Evolutionary conservation across 1,284 basidiomycete genomes (phyloP), one percentile per base, ranked within the genome.

Genomic region (Lentinula novae-zelandiae): DNA sequence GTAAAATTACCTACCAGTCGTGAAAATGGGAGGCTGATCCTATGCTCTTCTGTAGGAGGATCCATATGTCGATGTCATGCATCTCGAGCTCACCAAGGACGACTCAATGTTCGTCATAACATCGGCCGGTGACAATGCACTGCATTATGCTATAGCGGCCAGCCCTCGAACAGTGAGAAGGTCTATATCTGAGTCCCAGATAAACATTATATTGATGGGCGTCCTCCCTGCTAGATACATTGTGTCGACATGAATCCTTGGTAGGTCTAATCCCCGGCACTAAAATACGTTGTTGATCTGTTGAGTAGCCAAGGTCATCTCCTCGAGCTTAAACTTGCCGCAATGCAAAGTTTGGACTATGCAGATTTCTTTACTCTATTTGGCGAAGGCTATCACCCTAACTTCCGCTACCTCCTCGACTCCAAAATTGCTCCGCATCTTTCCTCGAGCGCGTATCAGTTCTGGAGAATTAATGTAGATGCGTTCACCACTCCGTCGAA

Each of bases 81-180:
- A 86, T 69, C 76, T 93, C 12, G 70, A 85, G 20, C 72, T 93
- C 61, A 80, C 80, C 36, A 73, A 76, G 42, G 78, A 87, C 7
- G 90, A 93, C 73, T 82, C 86, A 12, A 82, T 93, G 65, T 78
- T 93, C 2, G 85, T 87, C 22, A 92, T 93, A 68, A 92, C 91
- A 1, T 88, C 85, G 58, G 92, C 90, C 0, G 92, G 91, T 0
- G 91, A 92, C 72, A 93, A 93, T 68, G 89, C 89, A 1, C 76
- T 93, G 46, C 92, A 93, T 72, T 93, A 93, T 67, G 90, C 90
- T 5, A 85, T 90, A 53, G 80, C 81, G 1, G 87, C 85, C 5
- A 73, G 80, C 56, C 88, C 89, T 7, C 76, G 79, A 59, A 73
- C 79, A 57, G 80, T 81, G 62, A 58, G 75, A 67, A 17, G 10